phyloP scores from a whole-genome alignment of 768 basidiomycete genomes.

The Mrakia gelida region DNA sequence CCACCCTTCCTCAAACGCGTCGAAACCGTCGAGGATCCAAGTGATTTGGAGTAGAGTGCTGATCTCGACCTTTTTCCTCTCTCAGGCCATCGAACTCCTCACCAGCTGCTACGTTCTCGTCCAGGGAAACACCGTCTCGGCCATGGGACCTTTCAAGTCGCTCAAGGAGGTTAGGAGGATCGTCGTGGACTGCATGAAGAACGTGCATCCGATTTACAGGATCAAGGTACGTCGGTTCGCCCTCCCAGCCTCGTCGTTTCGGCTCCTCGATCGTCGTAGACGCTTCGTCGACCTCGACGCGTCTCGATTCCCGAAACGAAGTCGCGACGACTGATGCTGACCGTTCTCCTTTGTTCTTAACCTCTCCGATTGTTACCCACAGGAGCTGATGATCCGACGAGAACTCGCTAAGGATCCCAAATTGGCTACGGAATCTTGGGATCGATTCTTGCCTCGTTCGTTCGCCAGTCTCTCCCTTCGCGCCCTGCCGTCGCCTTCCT shows the following conservation, averaged over 20 bases:
- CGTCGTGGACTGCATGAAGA: conserved; percentile 98
- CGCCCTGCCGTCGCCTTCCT: background rate
- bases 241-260: too few relatives aligned
- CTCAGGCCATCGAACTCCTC: conserved; percentile 88
- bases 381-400: conserved; percentile 98
- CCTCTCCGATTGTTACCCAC: background rate
- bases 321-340: background rate
- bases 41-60: too few relatives aligned
- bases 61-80: conserved; percentile 1
- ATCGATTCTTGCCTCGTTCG: conserved; percentile 79
- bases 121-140: conserved; percentile 95
- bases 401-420: conserved; percentile 98
- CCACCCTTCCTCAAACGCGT: background rate
- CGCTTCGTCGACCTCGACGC: background rate
- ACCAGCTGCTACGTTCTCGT: conserved; percentile 97
- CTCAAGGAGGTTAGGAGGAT: conserved; percentile 95
- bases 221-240: conserved; percentile 66
- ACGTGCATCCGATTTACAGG: conserved; percentile 97
- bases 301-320: conserved; percentile 17
- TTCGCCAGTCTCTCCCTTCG: background rate
- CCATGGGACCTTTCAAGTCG: conserved; percentile 93
- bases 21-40: too few relatives aligned
- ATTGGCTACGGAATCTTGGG: conserved; percentile 89
- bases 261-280: background rate
- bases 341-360: background rate